phyloP scores from a whole-genome alignment of 495 filamentous ascomycete genomes.

The Xanthoparmelia taractica region DNA sequence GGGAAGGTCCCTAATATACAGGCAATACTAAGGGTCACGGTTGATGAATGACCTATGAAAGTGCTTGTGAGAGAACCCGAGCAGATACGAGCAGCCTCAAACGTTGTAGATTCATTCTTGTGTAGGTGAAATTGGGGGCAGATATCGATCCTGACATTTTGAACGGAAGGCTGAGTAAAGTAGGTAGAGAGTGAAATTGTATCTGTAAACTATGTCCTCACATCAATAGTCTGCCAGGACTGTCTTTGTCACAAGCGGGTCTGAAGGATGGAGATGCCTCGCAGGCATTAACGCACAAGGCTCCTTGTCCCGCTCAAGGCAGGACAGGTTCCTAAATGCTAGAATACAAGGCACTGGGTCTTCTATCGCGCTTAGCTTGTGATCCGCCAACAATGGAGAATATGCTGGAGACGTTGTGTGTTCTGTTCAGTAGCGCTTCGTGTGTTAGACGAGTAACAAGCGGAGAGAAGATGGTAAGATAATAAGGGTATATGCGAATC shows the following conservation, averaged over 20 bases:
- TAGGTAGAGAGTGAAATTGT: constrained; percentile 15
- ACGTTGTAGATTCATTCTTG: too few species aligned
- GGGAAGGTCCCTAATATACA: too few species aligned
- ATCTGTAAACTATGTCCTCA: too few species aligned
- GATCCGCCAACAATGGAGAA: constrained; percentile 37
- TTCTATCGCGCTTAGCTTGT: constrained; percentile 43
- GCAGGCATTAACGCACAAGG: constrained; percentile 10
- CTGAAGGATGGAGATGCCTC: constrained; percentile 36
- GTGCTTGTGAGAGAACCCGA: too few species aligned
- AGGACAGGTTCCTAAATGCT: constrained; percentile 16
- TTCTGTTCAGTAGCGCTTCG: constrained; percentile 42
- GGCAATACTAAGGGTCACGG: too few species aligned
- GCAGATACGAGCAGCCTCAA: too few species aligned
- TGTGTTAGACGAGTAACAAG: background rate
- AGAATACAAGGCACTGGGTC: constrained; percentile 20
- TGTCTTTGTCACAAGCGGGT: constrained; percentile 35
- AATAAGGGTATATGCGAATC: background rate
- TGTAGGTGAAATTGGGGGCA: too few species aligned
- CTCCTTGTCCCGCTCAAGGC: constrained; percentile 18
- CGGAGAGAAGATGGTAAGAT: constrained; percentile 3
- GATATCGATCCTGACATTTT: too few species aligned
- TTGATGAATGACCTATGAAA: too few species aligned
- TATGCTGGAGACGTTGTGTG: constrained; percentile 35
- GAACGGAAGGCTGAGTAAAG: too few species aligned
- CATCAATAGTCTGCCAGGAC: constrained; percentile 38